Conservation (phyloP, 179 eudicot genomes). For the Corrigiola litoralis region DNA sequence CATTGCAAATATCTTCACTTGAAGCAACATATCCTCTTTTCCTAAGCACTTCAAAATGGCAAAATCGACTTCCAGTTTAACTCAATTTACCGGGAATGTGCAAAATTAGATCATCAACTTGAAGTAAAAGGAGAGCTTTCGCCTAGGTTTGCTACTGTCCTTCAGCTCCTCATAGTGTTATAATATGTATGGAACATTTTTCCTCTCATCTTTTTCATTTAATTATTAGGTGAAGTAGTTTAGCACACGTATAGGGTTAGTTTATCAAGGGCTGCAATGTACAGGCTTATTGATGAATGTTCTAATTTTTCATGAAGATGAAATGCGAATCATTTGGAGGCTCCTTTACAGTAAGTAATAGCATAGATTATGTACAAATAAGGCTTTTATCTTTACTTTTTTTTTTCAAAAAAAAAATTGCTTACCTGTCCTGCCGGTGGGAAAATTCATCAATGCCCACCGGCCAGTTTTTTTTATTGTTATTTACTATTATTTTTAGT, state of each 20-base stretch:
- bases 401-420: too few species aligned
- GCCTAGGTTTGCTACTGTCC: neutral
- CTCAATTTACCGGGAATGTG: neutral
- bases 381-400: too few species aligned
- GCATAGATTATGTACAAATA: too few species aligned
- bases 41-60: neutral
- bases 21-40: neutral
- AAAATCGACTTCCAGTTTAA: neutral
- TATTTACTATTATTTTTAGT: too few species aligned
- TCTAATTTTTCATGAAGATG: neutral
- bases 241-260: neutral
- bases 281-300: neutral
- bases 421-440: too few species aligned
- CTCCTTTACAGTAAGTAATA: neutral
- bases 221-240: neutral
- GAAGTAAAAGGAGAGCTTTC: neutral
- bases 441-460: too few species aligned
- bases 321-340: neutral
- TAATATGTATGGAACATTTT: neutral
- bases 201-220: neutral
- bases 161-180: neutral
- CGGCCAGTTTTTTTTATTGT: too few species aligned
- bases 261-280: neutral
- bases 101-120: neutral
- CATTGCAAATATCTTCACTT: neutral